Evolutionary conservation across 2,329 filamentous ascomycete species (phyloP).

Genomic region (Colletotrichum sp.): DNA sequence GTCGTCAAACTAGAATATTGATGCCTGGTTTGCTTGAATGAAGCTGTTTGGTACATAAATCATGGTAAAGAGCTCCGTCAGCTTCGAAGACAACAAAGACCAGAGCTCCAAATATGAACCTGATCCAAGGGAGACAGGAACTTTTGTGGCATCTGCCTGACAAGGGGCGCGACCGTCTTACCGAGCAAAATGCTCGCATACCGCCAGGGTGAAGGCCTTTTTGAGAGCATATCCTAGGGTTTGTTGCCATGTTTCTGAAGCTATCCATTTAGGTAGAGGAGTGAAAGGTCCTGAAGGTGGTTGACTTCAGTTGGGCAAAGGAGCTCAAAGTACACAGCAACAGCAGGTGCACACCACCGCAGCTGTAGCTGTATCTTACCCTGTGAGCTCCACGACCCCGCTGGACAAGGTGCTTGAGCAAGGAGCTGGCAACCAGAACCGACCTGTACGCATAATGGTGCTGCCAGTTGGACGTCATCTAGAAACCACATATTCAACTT

Average conservation of each 20-base stretch:
- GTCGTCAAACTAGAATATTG: not conserved
- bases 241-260: not conserved
- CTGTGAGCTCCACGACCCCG: not conserved
- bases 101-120: not conserved
- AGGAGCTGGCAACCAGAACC: not conserved
- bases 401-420: not conserved
- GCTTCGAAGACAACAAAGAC: not conserved
- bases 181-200: not conserved
- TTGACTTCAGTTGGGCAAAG: not conserved
- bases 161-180: not conserved
- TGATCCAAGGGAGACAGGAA: not conserved
- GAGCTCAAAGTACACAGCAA: not conserved
- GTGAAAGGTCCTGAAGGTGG: not conserved
- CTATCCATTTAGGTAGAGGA: not conserved
- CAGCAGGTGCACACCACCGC: not conserved
- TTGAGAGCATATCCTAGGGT: not conserved
- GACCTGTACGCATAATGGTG: not conserved
- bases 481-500: not conserved
- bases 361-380: not conserved
- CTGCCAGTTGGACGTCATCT: not conserved
- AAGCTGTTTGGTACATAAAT: not conserved
- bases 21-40: not conserved
- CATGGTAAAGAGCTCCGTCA: not conserved
- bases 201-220: not conserved
- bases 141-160: not conserved